Conservation (phyloP, 345 rosid species). For the Eutrema heterophyllum region DNA sequence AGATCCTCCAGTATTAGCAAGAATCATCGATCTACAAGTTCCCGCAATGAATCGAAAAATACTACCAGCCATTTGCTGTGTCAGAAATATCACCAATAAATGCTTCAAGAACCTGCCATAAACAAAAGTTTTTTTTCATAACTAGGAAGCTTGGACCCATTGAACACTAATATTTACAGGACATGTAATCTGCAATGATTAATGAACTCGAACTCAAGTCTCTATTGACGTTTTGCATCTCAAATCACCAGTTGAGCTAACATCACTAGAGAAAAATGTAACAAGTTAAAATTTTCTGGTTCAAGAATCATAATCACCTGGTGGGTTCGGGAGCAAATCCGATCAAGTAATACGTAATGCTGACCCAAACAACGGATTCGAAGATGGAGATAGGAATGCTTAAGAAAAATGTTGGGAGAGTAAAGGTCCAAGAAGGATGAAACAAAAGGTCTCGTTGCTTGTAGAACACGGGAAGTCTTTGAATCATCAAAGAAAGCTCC, state of each 20-base stretch:
- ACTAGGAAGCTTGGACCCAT: background rate
- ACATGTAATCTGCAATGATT: background rate
- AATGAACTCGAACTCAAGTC: background rate
- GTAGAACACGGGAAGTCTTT: conserved; percentile 80
- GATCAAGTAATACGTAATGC: conserved; percentile 51
- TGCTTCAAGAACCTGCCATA: conserved; percentile 80
- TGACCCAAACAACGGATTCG: conserved; percentile 69
- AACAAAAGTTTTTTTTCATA: background rate
- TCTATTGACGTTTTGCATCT: background rate
- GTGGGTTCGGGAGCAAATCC: conserved; percentile 75
- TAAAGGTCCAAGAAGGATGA: conserved; percentile 83
- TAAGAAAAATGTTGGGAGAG: conserved; percentile 62
- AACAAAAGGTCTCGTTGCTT: conserved; percentile 88
- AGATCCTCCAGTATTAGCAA: conserved; percentile 80
- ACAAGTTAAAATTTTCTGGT: background rate
- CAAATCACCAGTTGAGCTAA: background rate
- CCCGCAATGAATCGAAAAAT: conserved; percentile 65
- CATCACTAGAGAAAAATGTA: background rate
- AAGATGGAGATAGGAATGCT: conserved; percentile 61
- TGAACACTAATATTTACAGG: background rate
- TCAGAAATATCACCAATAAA: conserved; percentile 49
- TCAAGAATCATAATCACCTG: conserved; percentile 43
- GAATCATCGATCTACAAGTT: conserved; percentile 69
- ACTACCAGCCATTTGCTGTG: conserved; percentile 86
- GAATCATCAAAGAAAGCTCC: conserved; percentile 66